Conservation (phyloP, 2,329 filamentous ascomycete species). For the Paecilomyces variotii region DNA sequence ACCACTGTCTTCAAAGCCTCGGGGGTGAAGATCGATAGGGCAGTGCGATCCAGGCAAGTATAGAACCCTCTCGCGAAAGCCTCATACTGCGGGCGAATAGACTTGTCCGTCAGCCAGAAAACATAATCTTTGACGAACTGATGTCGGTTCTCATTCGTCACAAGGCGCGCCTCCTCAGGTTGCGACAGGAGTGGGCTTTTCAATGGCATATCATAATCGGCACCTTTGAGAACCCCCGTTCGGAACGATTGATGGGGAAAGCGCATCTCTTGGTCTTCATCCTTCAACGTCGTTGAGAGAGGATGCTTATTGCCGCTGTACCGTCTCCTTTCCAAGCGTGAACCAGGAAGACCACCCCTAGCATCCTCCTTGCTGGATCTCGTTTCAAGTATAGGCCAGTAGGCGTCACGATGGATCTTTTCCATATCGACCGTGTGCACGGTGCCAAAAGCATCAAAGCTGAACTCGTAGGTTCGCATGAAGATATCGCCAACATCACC, state of each 20-base stretch:
- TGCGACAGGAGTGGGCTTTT: constrained; percentile 22
- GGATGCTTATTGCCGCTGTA: background rate
- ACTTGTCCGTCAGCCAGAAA: constrained; percentile 69
- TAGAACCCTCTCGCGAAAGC: constrained; percentile 79
- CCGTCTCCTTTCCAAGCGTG: background rate
- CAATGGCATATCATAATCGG: constrained; percentile 13
- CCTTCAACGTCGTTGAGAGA: background rate
- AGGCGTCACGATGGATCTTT: constrained; percentile 27
- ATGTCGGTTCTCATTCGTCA: constrained; percentile 71
- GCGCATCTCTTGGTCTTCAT: background rate
- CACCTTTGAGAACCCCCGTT: constrained; percentile 17
- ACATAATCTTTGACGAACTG: constrained; percentile 80
- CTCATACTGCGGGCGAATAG: constrained; percentile 65
- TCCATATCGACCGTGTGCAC: constrained; percentile 50
- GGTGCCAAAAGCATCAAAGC: constrained; percentile 51
- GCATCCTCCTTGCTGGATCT: constrained; percentile 3
- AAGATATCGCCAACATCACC: constrained; percentile 76
- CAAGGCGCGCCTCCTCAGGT: constrained; percentile 54
- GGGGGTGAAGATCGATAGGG: constrained; percentile 64
- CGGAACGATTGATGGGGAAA: constrained; percentile 4
- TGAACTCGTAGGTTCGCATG: constrained; percentile 79
- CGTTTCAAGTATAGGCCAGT: constrained; percentile 22
- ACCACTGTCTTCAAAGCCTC: constrained; percentile 66
- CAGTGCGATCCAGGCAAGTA: constrained; percentile 61
- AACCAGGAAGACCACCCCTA: background rate